Base-by-base conservation (phyloP, 2,329 filamentous ascomycete species). In the Aulographum hederae region DNA sequence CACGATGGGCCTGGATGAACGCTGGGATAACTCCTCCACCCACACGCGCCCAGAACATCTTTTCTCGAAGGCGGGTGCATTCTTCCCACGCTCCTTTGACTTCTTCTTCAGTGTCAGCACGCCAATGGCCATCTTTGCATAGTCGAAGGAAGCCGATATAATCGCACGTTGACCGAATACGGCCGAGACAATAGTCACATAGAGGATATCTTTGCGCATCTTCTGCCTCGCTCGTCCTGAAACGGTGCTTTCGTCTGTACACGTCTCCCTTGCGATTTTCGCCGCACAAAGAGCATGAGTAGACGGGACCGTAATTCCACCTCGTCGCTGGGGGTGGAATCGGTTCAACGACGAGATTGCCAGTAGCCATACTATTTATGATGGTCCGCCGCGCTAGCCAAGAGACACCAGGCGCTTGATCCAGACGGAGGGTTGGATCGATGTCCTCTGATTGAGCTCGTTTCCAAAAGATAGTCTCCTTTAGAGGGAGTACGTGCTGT, bases 41-140 rank as follows among this genome's bases (percentile, higher is more conserved):
- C 32, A 98, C 72, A 34, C 89, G 70, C 31, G 80, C 73, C 89
- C 89, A 98, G 50, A 98, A 98, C 78, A 98, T 93, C 43, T 86
- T 75, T 51, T 98, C 89, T 31, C 89, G 67, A 30, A 95, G 56
- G 18, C 78, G 71, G 8, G 94, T 78, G 35, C 82, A 82, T 58
- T 98, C 89, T 48, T 95, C 86, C 89, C 89, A 98, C 0, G 84
- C 82, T 18, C 73, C 70, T 46, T 78, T 81, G 53, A 91, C 81
- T 20, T 84, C 79, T 31, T 89, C 81, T 25, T 78, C 70, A 34
- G 78, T 79, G 29, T 85, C 79, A 10, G 78, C 75, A 31, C 80
- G 73, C 73, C 89, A 89, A 45, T 93, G 78, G 2, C 89, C 89
- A 43, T 94, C 86, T 42, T 86, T 81, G 12, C 11, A 28, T 10